A percentile compares a stretch with the other conserved stretches of the same genome.
These are phyloP conservation scores for Trichoderma brevicompactum DNA, from an alignment of 2,329 filamentous ascomycete species.

Conservation along the genomic window DNA sequence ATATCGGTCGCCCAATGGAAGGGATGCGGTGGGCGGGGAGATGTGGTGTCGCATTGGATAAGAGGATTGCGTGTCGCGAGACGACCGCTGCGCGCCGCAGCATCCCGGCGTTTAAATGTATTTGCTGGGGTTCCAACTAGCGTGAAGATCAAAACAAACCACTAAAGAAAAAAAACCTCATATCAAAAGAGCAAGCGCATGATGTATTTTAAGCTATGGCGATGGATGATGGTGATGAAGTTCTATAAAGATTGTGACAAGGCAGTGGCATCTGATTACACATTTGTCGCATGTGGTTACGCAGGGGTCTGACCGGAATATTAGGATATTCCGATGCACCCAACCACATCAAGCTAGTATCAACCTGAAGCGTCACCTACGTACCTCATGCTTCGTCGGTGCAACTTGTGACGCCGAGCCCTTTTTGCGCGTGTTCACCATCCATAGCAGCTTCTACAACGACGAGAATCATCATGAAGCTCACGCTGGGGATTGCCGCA, in stretches of 20 bases:
- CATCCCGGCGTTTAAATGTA: conserved; percentile 27
- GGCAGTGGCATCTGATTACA: conserved; percentile 15
- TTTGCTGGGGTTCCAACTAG: background rate
- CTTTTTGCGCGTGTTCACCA: conserved; percentile 33
- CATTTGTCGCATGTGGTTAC: conserved; percentile 18
- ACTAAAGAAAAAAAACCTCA: background rate
- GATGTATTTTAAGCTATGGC: background rate
- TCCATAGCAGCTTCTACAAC: conserved; percentile 41
- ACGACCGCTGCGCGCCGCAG: conserved; percentile 34
- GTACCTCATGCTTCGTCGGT: conserved; percentile 22
- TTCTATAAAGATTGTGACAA: conserved; percentile 13
- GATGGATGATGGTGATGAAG: conserved; percentile 10
- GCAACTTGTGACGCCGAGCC: conserved; percentile 41
- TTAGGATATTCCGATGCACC: conserved; percentile 37
- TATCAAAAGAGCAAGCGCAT: conserved; percentile 15
- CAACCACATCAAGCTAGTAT: conserved; percentile 28
- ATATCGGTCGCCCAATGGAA: conserved; percentile 38
- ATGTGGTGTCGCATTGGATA: conserved; percentile 34
- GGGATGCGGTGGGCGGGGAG: conserved; percentile 33
- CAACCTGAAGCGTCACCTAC: conserved; percentile 22
- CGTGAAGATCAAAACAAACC: background rate
- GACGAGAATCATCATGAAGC: conserved; percentile 48
- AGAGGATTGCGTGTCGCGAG: conserved; percentile 32
- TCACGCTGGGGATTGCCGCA: conserved; percentile 46
- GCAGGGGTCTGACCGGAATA: conserved; percentile 39